Percentiles rank a stretch among this genome's conserved stretches.
Evolutionary conservation across 768 basidiomycete species (phyloP).

Genomic region (Lentinula sp.): DNA sequence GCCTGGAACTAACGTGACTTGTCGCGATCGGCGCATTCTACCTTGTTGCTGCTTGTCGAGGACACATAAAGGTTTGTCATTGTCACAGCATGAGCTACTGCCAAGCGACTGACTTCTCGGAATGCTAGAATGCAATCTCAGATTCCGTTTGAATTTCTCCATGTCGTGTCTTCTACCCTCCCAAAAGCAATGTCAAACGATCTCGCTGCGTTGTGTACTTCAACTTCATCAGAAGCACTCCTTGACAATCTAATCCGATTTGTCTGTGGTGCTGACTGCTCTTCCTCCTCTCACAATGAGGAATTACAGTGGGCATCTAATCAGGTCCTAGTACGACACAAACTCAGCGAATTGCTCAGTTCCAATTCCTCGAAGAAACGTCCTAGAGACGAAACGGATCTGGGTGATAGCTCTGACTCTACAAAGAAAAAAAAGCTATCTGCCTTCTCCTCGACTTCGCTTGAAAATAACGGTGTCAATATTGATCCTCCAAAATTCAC

Average conservation of each 20-base stretch:
- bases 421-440: slow-evolving; percentile 29
- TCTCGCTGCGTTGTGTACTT: slow-evolving; percentile 7
- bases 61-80: no score
- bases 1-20: no score
- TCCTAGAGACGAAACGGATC: slow-evolving; percentile 5
- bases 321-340: slow-evolving; percentile 23
- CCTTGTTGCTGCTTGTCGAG: no score
- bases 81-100: no score
- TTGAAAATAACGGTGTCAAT: slow-evolving; percentile 9
- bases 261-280: slow-evolving; percentile 31
- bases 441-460: slow-evolving; percentile 6
- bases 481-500: slow-evolving; percentile 48
- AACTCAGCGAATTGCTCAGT: slow-evolving; percentile 22
- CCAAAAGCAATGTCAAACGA: slow-evolving; percentile 6
- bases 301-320: slow-evolving; percentile 31
- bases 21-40: no score
- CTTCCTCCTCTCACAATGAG: slow-evolving; percentile 18
- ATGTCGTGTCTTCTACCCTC: slow-evolving; percentile 5
- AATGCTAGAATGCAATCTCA: background rate
- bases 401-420: slow-evolving; percentile 11
- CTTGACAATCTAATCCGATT: slow-evolving; percentile 40
- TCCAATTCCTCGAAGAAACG: slow-evolving; percentile 22
- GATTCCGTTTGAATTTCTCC: slow-evolving; percentile 3
- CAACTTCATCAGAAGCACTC: slow-evolving; percentile 24
- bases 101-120: background rate